Base-by-base conservation (phyloP, 345 rosid species). In the Limnanthes douglasii region DNA sequence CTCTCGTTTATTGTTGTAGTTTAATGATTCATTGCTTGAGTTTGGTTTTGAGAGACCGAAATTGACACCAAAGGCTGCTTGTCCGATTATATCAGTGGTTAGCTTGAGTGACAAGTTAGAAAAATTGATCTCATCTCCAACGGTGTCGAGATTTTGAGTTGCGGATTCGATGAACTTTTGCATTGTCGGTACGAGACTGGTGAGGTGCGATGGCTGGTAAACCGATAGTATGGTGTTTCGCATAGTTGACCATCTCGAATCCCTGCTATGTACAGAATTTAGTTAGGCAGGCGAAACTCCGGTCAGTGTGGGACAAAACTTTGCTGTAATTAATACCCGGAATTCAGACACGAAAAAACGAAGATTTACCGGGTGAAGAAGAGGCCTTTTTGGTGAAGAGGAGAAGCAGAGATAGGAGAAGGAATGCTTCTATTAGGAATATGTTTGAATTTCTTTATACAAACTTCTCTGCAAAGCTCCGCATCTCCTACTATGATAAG, bases 311-410 rank as follows among this genome's bases (percentile, higher is more conserved):
- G n/a, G n/a, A n/a, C n/a, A n/a, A n/a, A n/a, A n/a, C n/a, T n/a
- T n/a, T n/a, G n/a, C n/a, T n/a, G n/a, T n/a, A n/a, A n/a, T n/a
- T n/a, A n/a, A n/a, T n/a, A n/a, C n/a, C n/a, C n/a, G n/a, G n/a
- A n/a, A n/a, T n/a, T n/a, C n/a, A n/a, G n/a, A n/a, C n/a, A n/a
- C n/a, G n/a, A n/a, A n/a, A 2, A 12, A 35, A 28, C 10, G 8
- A 35, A 13, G 8, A 31, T 38, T n/a, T 53, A 86, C 97, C 61
- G 78, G 36, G 90, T 83, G 75, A 88, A 88, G 72, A 88, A 88
- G 69, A 79, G 93, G 4, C 97, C 95, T 51, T 83, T 79, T 44
- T 79, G 88, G 50, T 83, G 95, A 62, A 83, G 90, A 16, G 97
- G 95, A 41, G 93, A 88, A 36, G 93, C 75, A 31, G 93, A 57